These are phyloP conservation scores for Ambrosia hybrid DNA, from an alignment of 140 eudicot genomes.

Conservation along the genomic window DNA sequence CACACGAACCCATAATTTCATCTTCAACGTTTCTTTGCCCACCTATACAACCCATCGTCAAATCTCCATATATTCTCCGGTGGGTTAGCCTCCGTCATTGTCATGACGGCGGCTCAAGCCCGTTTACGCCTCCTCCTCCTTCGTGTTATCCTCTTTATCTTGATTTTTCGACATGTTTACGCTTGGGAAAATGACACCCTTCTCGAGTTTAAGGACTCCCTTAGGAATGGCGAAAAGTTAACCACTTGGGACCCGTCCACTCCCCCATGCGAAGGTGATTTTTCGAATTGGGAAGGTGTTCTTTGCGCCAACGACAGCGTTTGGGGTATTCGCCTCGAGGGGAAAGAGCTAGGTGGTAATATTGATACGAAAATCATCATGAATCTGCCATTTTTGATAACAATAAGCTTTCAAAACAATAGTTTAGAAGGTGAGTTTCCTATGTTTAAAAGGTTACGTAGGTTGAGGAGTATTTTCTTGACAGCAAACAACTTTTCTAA, in stretches of 20 bases:
- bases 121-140: slow-evolving; percentile 21
- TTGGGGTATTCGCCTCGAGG: slow-evolving; percentile 69
- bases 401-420: slow-evolving; percentile 63
- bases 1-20: slow-evolving; percentile 28
- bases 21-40: slow-evolving; percentile 23
- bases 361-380: slow-evolving; percentile 44
- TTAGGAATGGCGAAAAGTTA: slow-evolving; percentile 39
- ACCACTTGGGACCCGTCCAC: slow-evolving; percentile 43
- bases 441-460: slow-evolving; percentile 27
- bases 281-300: slow-evolving; percentile 60
- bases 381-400: slow-evolving; percentile 39
- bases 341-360: slow-evolving; percentile 55
- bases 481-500: slow-evolving; percentile 62
- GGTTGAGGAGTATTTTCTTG: slow-evolving; percentile 54
- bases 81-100: slow-evolving; percentile 60
- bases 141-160: neutral
- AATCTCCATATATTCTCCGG: slow-evolving; percentile 28
- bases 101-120: slow-evolving; percentile 40
- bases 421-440: slow-evolving; percentile 69
- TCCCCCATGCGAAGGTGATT: slow-evolving; percentile 44
- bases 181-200: slow-evolving; percentile 47
- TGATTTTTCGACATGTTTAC: slow-evolving; percentile 10
- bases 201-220: slow-evolving; percentile 45
- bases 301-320: slow-evolving; percentile 47
- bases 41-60: slow-evolving; percentile 19